Base-by-base conservation (phyloP, 176 grass and related monocot genomes). In the Pontederia crassipes region DNA sequence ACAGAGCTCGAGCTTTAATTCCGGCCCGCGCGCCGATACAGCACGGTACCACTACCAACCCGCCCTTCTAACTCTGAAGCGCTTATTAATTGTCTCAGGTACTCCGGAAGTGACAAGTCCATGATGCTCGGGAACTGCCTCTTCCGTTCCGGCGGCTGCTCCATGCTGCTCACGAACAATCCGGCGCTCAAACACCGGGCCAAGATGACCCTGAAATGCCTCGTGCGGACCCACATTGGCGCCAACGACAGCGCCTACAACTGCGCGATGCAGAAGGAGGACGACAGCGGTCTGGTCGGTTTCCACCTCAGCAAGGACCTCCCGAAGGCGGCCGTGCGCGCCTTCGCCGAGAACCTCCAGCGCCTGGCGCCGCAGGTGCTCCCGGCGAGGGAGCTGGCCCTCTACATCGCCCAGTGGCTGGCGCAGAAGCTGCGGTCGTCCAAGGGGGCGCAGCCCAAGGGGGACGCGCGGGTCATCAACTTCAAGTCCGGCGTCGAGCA, bases 171-270 rank as follows among this genome's bases (percentile, higher is more conserved):
- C 9, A 49, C 62, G n/a, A 64, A 50, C 62, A 15, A 17, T 4
- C 8, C 17, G 3, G 9, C 7, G 4, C 45, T 49, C 46, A 15
- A 4, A 12, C 4, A 17, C 8, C 3, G 45, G 4, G 40, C 62
- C 15, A 64, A 64, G 62, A 49, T 49, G 10, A 16, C 4, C 9
- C 62, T 64, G 17, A 8, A 50, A 12, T 3, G 49, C n/a, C 45
- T 64, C 17, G 58, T 61, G 9, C 28, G 58, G 10, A 61, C 58
- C 2, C 58, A 61, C 58, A 61, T 28, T 29, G 58, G 58, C 11
- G 58, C 58, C 27, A 29, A 61, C 27, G 58, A 61, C 28, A 45
- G 40, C 27, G 58, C 58, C 3, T 35, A 61, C 58, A 9, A 14
- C 27, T 61, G 58, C 12, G 14, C 40, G 17, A 32, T 32, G 27